Evolutionary conservation across 2,329 filamentous ascomycete species (phyloP).

Genomic region (Ophiostoma montium): DNA sequence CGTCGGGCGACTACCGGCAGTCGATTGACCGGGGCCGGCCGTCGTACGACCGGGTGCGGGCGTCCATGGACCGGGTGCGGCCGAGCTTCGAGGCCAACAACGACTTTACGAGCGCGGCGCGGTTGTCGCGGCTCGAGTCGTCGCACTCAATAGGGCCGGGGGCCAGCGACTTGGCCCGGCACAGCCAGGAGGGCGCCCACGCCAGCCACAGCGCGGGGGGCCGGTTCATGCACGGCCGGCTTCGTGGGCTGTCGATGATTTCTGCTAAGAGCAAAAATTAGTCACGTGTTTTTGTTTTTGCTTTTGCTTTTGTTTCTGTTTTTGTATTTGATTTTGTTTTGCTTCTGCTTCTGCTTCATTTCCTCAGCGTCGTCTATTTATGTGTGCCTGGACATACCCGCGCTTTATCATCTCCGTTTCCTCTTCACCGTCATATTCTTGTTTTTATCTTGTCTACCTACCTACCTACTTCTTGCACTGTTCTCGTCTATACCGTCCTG

Average conservation of each 20-base stretch:
- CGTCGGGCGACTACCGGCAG: constrained; percentile 9
- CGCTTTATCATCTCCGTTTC: constrained; percentile 9
- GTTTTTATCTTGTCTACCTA: constrained; percentile 20
- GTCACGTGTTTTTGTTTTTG: neutral
- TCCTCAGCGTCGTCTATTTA: neutral
- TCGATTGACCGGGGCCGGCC: constrained; percentile 59
- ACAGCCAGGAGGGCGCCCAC: constrained; percentile 1
- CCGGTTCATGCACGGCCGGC: constrained; percentile 14
- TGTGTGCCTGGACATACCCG: neutral
- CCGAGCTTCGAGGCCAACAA: constrained; percentile 75
- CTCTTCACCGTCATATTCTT: constrained; percentile 18
- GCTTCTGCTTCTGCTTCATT: neutral
- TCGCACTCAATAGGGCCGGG: constrained; percentile 33
- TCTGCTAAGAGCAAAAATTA: constrained; percentile 16
- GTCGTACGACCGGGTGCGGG: constrained; percentile 76
- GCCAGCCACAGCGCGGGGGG: constrained; percentile 4
- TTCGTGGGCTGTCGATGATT: constrained; percentile 18
- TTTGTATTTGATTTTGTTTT: neutral
- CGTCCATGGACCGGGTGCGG: constrained; percentile 74
- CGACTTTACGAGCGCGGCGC: constrained; percentile 83
- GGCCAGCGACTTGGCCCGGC: neutral
- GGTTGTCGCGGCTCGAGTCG: constrained; percentile 73
- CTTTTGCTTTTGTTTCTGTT: neutral
- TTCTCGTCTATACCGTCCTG: neutral
- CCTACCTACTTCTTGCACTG: constrained; percentile 13